Evolutionary conservation across 2,329 filamentous ascomycete species (phyloP), one percentile per base, ranked within the genome.

Genomic region (Raffaelea albimanens): DNA sequence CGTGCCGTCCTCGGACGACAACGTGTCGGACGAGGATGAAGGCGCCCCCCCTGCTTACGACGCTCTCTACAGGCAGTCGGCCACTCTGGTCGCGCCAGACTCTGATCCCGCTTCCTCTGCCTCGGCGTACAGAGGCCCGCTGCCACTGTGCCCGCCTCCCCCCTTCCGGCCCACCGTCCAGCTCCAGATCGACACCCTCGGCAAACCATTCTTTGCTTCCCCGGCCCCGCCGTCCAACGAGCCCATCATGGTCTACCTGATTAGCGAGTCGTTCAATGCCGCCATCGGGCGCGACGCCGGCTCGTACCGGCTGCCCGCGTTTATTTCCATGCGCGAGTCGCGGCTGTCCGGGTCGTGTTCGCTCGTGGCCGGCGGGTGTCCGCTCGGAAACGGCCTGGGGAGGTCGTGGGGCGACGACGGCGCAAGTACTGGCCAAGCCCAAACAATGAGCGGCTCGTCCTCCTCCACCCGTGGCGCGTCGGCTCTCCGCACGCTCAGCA

Each of bases 241-340:
- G 1, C 67, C 69, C 3, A 71, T 75, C 52, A 62, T 64, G 31
- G 52, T 74, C 49, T 71, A 67, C 57, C 50, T 62, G 19, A 57
- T 74, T 10, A 59, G 67, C 3, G 57, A 65, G 31, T 23, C 33
- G 14, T 22, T 21, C 25, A 7, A 29, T 29, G 22, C 18, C 10
- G 20, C 10, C 8, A 7, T 18, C 19, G 40, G 33, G 39, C 19
- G 10, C 25, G 58, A 31, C 45, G 19, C 34, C 47, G 18, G 40
- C 14, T 10, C 34, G 31, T 36, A 22, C 1, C 47, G 23, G 20
- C 22, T n/a, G 29, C 53, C 46, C 33, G 56, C 7, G 60, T 82
- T 79, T 60, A 56, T 70, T 13, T 81, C 76, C 21, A 61, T 73
- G 23, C 71, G 78, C 4, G 65, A 66, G 11, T 60, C 61, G 9